Base-by-base conservation (phyloP, 768 basidiomycete genomes). In the Lenzites betulinus region DNA sequence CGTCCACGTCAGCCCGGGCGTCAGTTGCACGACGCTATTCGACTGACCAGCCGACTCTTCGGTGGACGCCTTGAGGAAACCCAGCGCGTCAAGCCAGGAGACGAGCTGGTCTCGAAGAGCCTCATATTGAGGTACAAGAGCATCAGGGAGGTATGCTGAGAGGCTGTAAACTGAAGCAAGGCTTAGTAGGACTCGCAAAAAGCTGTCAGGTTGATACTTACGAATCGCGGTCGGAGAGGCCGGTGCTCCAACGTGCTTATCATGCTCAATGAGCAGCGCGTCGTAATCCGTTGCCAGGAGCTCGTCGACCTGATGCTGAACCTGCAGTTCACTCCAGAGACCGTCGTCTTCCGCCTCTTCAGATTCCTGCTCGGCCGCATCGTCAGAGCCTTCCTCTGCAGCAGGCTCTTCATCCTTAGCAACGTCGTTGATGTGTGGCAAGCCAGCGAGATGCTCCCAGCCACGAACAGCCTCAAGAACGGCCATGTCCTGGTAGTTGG, bases 401-500 rank as follows among this genome's bases (percentile, higher is more conserved):
- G 76, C 75, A 22, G 61, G 72, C 15, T 69, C 73, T 20, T 66
- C 71, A 23, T 71, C 81, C 66, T 86, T 85, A 26, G 78, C 81
- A 8, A 83, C 80, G 49, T 90, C 87, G 62, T 87, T 86, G 69
- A 90, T 87, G 58, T 89, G 89, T 1, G 87, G 87, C 20, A 90
- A 74, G 1, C 82, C 82, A 13, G 88, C 86, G 8, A 87, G 79
- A 43, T 81, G 86, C 70, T 94, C 92, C 88, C 92, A 98, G 15
- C 95, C 95, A 48, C 94, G 87, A 16, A 98, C 95, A 18, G 96
- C 95, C 66, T 96, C 95, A 28, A 97, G 83, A 49, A 98, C 96
- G 2, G 94, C 95, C 96, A 99, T 98, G 71, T 99, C 96, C 72
- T 98, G 95, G 75, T 98, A 98, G 73, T 99, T 99, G 16, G 96